phyloP scores from a whole-genome alignment of 2,329 filamentous ascomycete species.

The Fusarium fujikuroi region DNA sequence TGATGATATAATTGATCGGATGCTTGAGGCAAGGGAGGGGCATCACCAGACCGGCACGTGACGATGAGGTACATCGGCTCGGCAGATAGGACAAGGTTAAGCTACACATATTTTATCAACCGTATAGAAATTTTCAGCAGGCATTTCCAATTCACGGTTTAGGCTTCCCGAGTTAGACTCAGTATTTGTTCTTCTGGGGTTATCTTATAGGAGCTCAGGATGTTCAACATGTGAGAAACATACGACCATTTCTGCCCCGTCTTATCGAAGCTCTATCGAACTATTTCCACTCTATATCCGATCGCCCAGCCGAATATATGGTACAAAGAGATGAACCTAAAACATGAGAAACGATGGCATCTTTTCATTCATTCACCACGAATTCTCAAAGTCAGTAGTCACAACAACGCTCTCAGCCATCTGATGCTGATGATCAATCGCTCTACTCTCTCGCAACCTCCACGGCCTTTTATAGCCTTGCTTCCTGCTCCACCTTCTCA shows the following conservation, averaged over 20 bases:
- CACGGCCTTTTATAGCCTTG: fast-evolving
- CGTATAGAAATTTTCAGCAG: fast-evolving
- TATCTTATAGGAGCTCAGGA: no score
- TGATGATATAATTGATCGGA: neutral
- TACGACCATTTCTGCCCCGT: fast-evolving
- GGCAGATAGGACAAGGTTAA: neutral
- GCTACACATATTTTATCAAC: fast-evolving
- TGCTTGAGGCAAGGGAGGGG: neutral
- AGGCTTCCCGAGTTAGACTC: no score
- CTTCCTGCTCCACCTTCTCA: neutral
- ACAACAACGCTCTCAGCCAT: neutral
- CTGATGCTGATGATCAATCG: neutral
- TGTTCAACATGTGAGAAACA: no score
- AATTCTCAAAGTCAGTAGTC: no score
- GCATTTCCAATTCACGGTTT: fast-evolving
- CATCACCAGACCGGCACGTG: neutral
- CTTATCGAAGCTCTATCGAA: fast-evolving
- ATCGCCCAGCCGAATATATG: no score
- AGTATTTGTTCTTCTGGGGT: no score
- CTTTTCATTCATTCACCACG: neutral
- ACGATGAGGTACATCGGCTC: fast-evolving
- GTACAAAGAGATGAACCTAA: no score
- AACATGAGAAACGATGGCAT: no score
- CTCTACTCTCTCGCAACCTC: neutral
- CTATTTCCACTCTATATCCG: neutral